phyloP scores from a whole-genome alignment of 78 protist genomes.

The Speleostelium caveatum region DNA sequence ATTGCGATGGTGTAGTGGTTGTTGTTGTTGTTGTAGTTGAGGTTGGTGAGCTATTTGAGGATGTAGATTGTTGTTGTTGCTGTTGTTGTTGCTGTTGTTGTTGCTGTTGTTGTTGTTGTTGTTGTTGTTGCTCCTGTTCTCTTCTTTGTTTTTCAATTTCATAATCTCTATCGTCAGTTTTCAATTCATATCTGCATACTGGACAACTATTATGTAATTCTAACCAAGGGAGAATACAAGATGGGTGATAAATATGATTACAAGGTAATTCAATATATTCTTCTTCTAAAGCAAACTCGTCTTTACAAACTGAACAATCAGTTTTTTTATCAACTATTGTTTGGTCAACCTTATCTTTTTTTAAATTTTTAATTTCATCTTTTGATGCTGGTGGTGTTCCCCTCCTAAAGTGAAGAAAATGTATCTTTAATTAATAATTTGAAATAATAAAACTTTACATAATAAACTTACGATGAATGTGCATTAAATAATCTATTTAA shows the following conservation, averaged over 20 bases:
- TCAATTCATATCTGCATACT: conserved; percentile 80
- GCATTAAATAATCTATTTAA: conserved; percentile 54
- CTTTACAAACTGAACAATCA: conserved; percentile 81
- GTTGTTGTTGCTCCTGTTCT: conserved; percentile 6
- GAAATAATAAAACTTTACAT: background rate
- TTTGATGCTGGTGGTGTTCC: conserved; percentile 83
- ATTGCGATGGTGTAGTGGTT: background rate
- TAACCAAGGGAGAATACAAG: conserved; percentile 77
- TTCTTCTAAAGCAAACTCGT: conserved; percentile 59
- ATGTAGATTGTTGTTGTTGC: background rate
- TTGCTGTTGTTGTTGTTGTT: conserved; percentile 17
- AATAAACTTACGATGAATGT: conserved; percentile 1
- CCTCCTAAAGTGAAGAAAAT: background rate
- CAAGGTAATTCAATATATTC: conserved; percentile 77
- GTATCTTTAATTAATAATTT: background rate
- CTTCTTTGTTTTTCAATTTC: conserved; percentile 24
- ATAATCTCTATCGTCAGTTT: conserved; percentile 73
- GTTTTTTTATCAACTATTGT: conserved; percentile 28
- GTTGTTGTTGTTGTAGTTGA: conserved; percentile 17
- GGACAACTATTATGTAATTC: conserved; percentile 78
- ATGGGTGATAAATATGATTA: conserved; percentile 59
- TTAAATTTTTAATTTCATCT: conserved; percentile 58
- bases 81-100: background rate
- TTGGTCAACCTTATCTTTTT: conserved; percentile 43
- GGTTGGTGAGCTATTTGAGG: no score